These are phyloP conservation scores for Santalum album DNA, from an alignment of 164 flowering plant genomes.

Conservation along the genomic window DNA sequence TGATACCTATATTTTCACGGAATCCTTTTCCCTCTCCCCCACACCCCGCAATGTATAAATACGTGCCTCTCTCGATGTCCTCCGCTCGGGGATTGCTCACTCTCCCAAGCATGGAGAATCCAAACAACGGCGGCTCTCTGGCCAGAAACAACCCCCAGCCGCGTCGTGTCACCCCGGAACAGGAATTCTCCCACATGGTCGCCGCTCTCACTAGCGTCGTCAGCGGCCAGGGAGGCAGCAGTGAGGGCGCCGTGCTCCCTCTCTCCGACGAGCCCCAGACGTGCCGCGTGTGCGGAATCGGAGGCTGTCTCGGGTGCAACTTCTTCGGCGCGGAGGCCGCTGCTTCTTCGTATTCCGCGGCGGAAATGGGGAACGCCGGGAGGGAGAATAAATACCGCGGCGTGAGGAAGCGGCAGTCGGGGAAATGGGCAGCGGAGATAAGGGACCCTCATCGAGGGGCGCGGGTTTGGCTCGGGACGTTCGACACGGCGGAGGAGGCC, in stretches of 20 bases:
- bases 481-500: conserved; percentile 43
- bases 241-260: neutral
- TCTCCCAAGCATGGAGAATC: too few species aligned
- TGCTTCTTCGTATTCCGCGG: too few species aligned
- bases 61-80: too few species aligned
- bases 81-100: too few species aligned
- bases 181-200: conserved; percentile 42
- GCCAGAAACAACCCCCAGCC: conserved; percentile 3
- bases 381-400: neutral
- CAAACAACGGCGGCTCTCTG: neutral
- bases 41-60: too few species aligned
- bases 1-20: too few species aligned
- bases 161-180: conserved; percentile 26
- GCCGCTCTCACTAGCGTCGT: conserved; percentile 31
- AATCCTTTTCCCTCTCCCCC: too few species aligned
- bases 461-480: conserved; percentile 47
- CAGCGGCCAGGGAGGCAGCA: conserved; percentile 14
- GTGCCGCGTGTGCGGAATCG: conserved; percentile 32
- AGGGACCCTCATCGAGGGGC: conserved; percentile 33
- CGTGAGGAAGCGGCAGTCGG: conserved; percentile 30
- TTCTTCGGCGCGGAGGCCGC: conserved; percentile 17
- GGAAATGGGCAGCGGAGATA: conserved; percentile 52
- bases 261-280: conserved; percentile 12
- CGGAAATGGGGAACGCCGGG: neutral
- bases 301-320: conserved; percentile 46